Base-by-base conservation (phyloP, 2,329 filamentous ascomycete species). In the Hyphodiscus sp. region DNA sequence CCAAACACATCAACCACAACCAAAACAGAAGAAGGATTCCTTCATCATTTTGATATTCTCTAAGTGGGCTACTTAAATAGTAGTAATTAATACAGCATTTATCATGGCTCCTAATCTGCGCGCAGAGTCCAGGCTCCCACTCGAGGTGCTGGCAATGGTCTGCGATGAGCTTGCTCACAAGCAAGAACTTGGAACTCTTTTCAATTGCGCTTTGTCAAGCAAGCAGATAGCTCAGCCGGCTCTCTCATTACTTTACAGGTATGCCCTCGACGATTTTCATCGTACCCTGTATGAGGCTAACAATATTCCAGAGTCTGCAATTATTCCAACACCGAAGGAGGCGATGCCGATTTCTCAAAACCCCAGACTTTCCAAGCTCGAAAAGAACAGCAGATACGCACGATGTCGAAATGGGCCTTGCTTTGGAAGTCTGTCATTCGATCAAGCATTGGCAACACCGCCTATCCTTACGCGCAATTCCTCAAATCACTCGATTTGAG, bases 401-500 rank as follows among this genome's bases (percentile, higher is more conserved):
- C 47, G 15, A 47, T 59, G 6, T 56, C 74, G 51, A 79, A 79
- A 68, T 85, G 81, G 78, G 79, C 81, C 1, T 74, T 79, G 7
- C 68, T 87, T 47, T 90, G 86, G 86, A 78, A 79, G 49, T 83
- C 83, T 1, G 80, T 89, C 59, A 79, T 87, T 53, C 71, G 82
- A 8, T 89, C 86, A 9, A 82, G 82, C 53, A 69, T 85, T 44
- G 79, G 76, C 20, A 70, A 73, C 58, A 87, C 86, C 0, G 70
- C 81, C 18, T 85, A 82, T 57, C 85, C 85, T 0, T 91, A 91
- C 65, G 86, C 81, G 62, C 74, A 80, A 41, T 88, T 86, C 68
- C 79, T 89, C 52, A 80, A 78, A 52, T 74, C 76, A 23, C 72
- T 90, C 41, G 80, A 85, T 59, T 74, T 89, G 10, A 74, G 80